Conservation (phyloP, 805 yeast genomes). For the Dipodascus albidus region DNA sequence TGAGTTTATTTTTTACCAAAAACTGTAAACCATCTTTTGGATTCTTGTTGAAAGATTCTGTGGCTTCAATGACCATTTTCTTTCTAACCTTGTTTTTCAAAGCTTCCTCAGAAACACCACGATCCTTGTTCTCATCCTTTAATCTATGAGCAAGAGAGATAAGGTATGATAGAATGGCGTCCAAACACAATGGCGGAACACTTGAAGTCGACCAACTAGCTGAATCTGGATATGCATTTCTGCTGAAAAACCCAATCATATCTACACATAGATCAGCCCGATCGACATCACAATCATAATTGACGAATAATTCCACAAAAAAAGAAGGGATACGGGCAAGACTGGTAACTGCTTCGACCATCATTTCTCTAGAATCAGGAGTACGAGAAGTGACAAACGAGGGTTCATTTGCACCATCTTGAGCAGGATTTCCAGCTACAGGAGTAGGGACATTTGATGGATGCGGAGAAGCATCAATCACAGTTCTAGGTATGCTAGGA, state of each 20-base stretch:
- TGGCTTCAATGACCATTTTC: conserved; percentile 64
- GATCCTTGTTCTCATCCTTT: conserved; percentile 14
- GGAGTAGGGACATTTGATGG: conserved; percentile 15
- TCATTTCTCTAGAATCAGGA: conserved; percentile 50
- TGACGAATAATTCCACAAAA: conserved; percentile 65
- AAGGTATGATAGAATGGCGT: conserved; percentile 66
- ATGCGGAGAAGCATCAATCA: conserved; percentile 41
- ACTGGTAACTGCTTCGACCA: conserved; percentile 71
- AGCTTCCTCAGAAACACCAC: conserved; percentile 7
- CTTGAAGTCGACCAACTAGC: conserved; percentile 68
- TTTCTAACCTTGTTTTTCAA: conserved; percentile 30
- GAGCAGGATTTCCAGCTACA: conserved; percentile 11
- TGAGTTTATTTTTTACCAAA: conserved; percentile 55
- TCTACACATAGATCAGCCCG: conserved; percentile 64
- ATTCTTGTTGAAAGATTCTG: conserved; percentile 63
- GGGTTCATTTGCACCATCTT: conserved; percentile 9
- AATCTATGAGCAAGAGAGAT: conserved; percentile 43
- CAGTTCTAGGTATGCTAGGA: conserved; percentile 35
- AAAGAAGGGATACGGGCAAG: conserved; percentile 54
- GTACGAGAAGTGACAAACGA: conserved; percentile 10
- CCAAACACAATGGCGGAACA: conserved; percentile 90
- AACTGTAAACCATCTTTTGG: conserved; percentile 66
- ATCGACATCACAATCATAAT: conserved; percentile 85
- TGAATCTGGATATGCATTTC: conserved; percentile 75
- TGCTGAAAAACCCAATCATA: conserved; percentile 58